Base-by-base conservation (phyloP, 2,329 filamentous ascomycete species). In the Plenodomus tracheiphilus region DNA sequence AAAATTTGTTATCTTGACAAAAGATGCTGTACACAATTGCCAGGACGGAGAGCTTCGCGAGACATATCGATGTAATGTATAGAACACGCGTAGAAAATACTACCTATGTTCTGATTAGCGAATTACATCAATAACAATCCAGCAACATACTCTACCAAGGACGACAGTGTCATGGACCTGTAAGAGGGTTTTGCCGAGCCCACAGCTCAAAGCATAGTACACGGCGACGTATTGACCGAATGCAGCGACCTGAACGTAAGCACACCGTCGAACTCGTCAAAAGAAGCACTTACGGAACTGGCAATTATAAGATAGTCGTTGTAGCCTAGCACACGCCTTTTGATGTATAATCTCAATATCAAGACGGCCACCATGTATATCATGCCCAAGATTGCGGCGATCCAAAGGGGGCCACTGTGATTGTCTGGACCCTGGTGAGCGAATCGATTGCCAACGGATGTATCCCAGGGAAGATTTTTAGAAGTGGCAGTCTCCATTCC, bases 361-460 rank as follows among this genome's bases (percentile, higher is more conserved):
- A 54, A 39, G 1, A 48, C 41, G 3, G 47, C 48, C 7, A 49
- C 5, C 5, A 41, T 39, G 28, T 58, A 56, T 5, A 56, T 46
- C 47, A 56, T 41, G 22, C 52, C 49, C 8, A 59, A 42, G 19
- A 58, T 35, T 5, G 51, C 42, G 6, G 30, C 32, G 20, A 58
- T 58, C 52, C 48, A 58, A 4, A 56, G 37, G 9, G 48, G 39
- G 4, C 49, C 56, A 21, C 44, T 49, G 41, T 59, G 56, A 35
- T 59, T 47, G 4, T 46, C 32, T 25, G 43, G 18, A 11, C 44
- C 41, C 39, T 47, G 49, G 13, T 48, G 53, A n/a, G 56, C 44
- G 42, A 54, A 54, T 11, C 49, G 43, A 36, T 49, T 53, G 2
- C 49, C 54, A 9, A 32, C 49, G 13, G 52, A 46, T 16, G 52